Evolutionary conservation across 2,329 filamentous ascomycete species (phyloP), one percentile per base, ranked within the genome.

Genomic region (Aulographum hederae): DNA sequence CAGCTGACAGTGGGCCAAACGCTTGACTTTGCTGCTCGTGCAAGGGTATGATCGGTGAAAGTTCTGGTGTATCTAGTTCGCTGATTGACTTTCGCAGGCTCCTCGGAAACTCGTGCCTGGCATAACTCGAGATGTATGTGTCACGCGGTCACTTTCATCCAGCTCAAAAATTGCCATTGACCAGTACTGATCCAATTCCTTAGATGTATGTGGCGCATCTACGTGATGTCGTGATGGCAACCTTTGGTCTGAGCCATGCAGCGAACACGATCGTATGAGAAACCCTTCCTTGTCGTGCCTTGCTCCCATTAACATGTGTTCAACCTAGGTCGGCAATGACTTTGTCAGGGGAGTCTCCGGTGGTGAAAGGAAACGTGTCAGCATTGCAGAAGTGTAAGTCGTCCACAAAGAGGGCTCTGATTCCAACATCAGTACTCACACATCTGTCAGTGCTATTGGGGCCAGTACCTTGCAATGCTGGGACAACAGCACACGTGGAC

Each of bases 381-480:
- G 73, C 28, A 82, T 89, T 38, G 78, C 77, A 1, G 80, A 89
- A 51, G 80, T n/a, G n/a, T n/a, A n/a, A n/a, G n/a, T 78, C 40
- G 65, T 76, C 37, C 58, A 84, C 8, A 73, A 73, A 11, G 58
- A 61, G 19, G 67, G 68, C 0, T 64, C 65, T 0, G n/a, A n/a
- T n/a, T n/a, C n/a, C n/a, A n/a, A n/a, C n/a, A n/a, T n/a, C n/a
- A n/a, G n/a, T n/a, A n/a, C n/a, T n/a, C n/a, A n/a, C n/a, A n/a
- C n/a, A n/a, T n/a, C n/a, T n/a, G n/a, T n/a, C n/a, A n/a, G n/a
- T n/a, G n/a, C n/a, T n/a, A n/a, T n/a, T n/a, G n/a, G n/a, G n/a
- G n/a, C n/a, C n/a, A n/a, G n/a, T n/a, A n/a, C n/a, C n/a, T 50
- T 72, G 2, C 73, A 79, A 47, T 76, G 73, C 37, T 89, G 80